Evolutionary conservation across 2,329 filamentous ascomycete species (phyloP).

Genomic region (Fusarium euwallaceae): DNA sequence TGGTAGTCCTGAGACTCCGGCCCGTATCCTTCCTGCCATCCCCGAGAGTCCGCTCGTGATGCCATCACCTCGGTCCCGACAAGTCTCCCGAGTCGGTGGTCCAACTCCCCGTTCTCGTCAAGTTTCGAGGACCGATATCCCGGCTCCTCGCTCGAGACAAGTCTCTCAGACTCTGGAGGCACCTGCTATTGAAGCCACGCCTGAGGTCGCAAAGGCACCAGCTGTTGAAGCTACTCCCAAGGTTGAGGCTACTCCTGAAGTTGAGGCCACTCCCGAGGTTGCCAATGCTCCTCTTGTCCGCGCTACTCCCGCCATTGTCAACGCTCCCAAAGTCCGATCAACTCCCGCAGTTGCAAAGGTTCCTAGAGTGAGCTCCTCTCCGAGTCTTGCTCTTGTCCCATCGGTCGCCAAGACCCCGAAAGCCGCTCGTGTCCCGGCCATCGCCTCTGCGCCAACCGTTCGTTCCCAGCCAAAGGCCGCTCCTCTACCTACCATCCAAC

Average conservation of each 20-base stretch:
- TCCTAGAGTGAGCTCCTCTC: slow-evolving; percentile 6
- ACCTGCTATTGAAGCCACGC: slow-evolving; percentile 12
- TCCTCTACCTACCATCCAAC: slow-evolving; percentile 3
- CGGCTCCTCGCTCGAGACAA: slow-evolving; percentile 28
- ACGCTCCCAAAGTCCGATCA: slow-evolving; percentile 15
- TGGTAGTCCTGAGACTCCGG: slow-evolving; percentile 18
- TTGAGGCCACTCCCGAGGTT: neutral
- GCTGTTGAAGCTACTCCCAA: neutral
- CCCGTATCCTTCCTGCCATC: slow-evolving; percentile 29
- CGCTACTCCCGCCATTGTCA: neutral
- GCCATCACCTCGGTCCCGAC: slow-evolving; percentile 27
- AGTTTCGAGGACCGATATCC: slow-evolving; percentile 12
- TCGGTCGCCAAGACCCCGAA: neutral
- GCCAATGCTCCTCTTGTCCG: slow-evolving; percentile 13
- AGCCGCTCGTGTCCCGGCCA: neutral
- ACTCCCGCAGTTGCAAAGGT: neutral
- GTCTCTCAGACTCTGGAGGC: slow-evolving; percentile 29
- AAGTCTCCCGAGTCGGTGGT: slow-evolving; percentile 24
- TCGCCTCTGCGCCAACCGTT: neutral
- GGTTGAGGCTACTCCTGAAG: neutral
- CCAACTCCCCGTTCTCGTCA: slow-evolving; percentile 23
- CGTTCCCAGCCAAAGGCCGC: neutral
- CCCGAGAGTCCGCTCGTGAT: slow-evolving; percentile 32
- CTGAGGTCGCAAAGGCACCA: neutral
- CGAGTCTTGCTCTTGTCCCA: neutral